phyloP scores from a whole-genome alignment of 202 grass and related monocot genomes.

The Panicum virgatum region DNA sequence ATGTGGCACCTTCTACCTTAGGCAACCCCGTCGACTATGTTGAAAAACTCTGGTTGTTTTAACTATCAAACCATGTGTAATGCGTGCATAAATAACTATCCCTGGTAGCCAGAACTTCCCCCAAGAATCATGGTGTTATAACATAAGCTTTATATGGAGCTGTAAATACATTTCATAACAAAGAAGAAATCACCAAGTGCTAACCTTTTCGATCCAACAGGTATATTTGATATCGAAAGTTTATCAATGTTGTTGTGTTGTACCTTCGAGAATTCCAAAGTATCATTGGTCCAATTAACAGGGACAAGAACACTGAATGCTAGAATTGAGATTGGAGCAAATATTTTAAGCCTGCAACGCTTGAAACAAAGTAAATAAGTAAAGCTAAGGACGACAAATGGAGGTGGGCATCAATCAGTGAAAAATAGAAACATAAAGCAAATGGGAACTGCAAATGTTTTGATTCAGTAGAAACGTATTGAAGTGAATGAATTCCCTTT shows the following conservation, averaged over 20 bases:
- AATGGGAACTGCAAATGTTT: background rate
- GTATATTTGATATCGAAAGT: slow-evolving; percentile 95
- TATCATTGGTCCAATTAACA: slow-evolving; percentile 94
- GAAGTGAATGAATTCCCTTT: slow-evolving; percentile 3
- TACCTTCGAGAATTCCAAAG: slow-evolving; percentile 44
- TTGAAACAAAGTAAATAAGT: slow-evolving; percentile 19
- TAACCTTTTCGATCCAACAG: slow-evolving; percentile 79
- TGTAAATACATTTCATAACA: slow-evolving; percentile 6
- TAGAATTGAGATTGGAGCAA: slow-evolving; percentile 80
- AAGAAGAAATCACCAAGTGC: slow-evolving; percentile 18
- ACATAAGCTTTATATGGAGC: slow-evolving; percentile 9
- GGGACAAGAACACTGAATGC: slow-evolving; percentile 84
- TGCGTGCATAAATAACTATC: slow-evolving; percentile 4
- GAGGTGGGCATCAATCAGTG: background rate
- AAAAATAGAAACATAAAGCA: slow-evolving; percentile 23
- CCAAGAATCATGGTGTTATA: background rate
- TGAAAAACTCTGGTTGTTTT: background rate
- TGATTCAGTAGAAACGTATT: slow-evolving; percentile 20
- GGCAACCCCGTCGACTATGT: background rate
- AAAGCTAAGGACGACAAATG: slow-evolving; percentile 10
- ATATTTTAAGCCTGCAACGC: slow-evolving; percentile 85
- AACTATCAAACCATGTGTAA: background rate
- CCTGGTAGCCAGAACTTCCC: background rate
- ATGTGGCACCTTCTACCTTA: background rate
- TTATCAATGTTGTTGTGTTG: slow-evolving; percentile 72